phyloP scores from a whole-genome alignment of 768 basidiomycete species.

The Xerocomellus intermedius region DNA sequence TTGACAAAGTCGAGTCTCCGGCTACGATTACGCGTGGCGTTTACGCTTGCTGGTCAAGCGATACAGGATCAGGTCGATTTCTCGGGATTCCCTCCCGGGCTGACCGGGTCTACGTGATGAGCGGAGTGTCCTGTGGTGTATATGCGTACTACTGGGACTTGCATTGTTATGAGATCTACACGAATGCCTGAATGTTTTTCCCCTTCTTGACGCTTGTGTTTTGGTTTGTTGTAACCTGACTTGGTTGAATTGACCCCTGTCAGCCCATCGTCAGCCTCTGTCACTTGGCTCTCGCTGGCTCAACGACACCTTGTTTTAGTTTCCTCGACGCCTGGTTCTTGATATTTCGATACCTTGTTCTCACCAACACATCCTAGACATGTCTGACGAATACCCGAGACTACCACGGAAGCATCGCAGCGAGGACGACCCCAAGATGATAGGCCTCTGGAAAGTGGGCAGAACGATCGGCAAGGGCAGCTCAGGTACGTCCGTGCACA shows the following conservation, averaged over 20 bases:
- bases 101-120: conserved; percentile 49
- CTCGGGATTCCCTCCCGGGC: conserved; percentile 76
- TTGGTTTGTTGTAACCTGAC: conserved; percentile 8
- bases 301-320: background rate
- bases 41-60: conserved; percentile 60
- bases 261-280: conserved; percentile 27
- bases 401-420: conserved; percentile 29
- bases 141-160: conserved; percentile 12
- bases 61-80: conserved; percentile 96
- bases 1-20: conserved; percentile 69
- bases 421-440: conserved; percentile 56
- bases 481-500: conserved; percentile 52
- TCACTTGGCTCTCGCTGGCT: background rate
- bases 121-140: conserved; percentile 9
- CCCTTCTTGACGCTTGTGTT: background rate
- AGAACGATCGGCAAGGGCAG: conserved; percentile 80
- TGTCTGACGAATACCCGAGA: conserved; percentile 29
- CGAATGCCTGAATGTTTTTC: conserved; percentile 7
- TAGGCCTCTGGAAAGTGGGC: conserved; percentile 83
- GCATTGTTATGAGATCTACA: conserved; percentile 24
- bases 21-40: conserved; percentile 83
- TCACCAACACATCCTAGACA: conserved; percentile 23
- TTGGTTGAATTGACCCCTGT: conserved; percentile 20
- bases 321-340: background rate
- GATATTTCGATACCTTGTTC: background rate